Conservation (phyloP, 257 asterid genomes). For the Solanum ossicruentum region DNA sequence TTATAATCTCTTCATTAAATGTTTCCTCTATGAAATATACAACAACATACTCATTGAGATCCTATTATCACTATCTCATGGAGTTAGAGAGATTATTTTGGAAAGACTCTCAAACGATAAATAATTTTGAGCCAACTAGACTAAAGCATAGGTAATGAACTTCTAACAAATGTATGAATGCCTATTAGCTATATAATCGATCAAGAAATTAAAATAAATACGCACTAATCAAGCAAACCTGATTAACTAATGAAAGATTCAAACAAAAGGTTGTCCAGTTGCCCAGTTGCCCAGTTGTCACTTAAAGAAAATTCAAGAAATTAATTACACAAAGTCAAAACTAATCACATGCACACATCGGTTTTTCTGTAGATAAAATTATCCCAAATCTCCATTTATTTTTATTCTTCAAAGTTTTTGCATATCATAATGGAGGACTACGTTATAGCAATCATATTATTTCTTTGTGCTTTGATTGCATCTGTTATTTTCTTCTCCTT, state of each 20-base stretch:
- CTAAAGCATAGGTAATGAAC: neutral
- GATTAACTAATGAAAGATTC: too few relatives aligned
- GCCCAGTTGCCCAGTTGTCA: neutral
- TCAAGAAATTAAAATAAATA: too few relatives aligned
- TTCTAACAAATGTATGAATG: neutral
- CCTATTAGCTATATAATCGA: too few relatives aligned
- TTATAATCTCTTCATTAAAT: too few relatives aligned
- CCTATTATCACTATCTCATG: too few relatives aligned
- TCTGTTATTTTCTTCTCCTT: neutral
- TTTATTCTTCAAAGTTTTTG: neutral
- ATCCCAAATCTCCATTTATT: neutral
- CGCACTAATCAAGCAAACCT: too few relatives aligned
- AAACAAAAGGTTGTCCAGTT: neutral
- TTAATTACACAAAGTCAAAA: neutral
- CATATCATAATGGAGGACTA: neutral
- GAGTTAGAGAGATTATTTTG: too few relatives aligned
- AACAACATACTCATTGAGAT: too few relatives aligned
- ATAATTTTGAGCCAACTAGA: too few relatives aligned
- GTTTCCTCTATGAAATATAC: too few relatives aligned
- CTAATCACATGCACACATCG: neutral
- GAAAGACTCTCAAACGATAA: too few relatives aligned
- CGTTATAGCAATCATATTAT: neutral
- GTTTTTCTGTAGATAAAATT: neutral
- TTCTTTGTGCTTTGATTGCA: neutral
- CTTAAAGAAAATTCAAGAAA: neutral